A percentile compares a stretch with the other conserved stretches of the same genome.
Evolutionary conservation across 345 rosid genomes (phyloP).

Genomic region (Trapa incisa): DNA sequence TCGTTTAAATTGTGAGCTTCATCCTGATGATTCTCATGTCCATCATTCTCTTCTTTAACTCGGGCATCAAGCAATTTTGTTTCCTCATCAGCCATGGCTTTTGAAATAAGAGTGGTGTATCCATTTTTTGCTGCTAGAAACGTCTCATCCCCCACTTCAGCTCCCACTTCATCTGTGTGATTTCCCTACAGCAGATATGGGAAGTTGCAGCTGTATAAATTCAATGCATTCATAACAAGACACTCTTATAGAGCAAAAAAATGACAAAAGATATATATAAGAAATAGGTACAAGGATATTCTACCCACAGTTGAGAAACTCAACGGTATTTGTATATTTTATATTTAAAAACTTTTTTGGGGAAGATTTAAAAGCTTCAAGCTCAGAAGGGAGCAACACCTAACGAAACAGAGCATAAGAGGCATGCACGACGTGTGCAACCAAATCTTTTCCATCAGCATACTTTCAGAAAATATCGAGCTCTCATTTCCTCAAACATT

Average conservation of each 20-base stretch:
- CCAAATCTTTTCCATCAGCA: background rate
- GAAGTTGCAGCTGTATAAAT: background rate
- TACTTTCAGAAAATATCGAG: background rate
- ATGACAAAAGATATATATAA: background rate
- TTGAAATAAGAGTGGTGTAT: constrained; percentile 39
- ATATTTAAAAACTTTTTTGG: too few relatives aligned
- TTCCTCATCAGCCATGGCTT: constrained; percentile 58
- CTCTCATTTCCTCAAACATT: background rate
- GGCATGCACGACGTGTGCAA: background rate
- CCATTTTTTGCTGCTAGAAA: constrained; percentile 30
- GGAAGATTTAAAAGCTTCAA: too few relatives aligned
- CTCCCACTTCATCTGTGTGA: constrained; percentile 15
- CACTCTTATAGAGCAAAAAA: background rate
- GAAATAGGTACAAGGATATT: background rate
- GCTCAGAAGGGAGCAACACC: background rate
- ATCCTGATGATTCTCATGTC: constrained; percentile 11
- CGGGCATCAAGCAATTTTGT: constrained; percentile 43
- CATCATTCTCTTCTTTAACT: constrained; percentile 26
- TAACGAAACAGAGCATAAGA: background rate
- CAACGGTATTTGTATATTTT: background rate
- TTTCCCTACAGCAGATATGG: constrained; percentile 16
- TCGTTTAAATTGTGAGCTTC: constrained; percentile 38
- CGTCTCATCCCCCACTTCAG: constrained; percentile 23
- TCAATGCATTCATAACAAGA: background rate
- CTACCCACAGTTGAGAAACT: background rate